Base-by-base conservation (phyloP, 208 protist genomes). In the Acanthamoeba castellanii region DNA sequence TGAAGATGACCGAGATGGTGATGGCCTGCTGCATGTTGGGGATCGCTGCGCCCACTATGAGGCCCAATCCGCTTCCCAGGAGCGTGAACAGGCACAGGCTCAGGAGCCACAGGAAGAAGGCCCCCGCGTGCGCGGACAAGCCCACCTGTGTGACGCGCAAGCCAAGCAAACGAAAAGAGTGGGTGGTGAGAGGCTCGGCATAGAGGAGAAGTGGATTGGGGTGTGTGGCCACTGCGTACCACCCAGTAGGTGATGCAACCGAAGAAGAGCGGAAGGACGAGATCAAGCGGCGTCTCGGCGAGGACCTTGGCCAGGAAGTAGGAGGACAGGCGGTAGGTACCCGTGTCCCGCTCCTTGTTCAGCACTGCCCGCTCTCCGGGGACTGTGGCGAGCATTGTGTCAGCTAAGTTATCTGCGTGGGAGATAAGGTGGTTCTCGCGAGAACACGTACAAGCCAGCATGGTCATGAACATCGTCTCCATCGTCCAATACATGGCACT, bases 261-360 rank as follows among this genome's bases (percentile, higher is more conserved):
- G 37, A 85, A 94, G 47, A 95, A 47, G 45, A 76, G 1, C 9
- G 89, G 78, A 7, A 94, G 68, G 11, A 92, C 32, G 8, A 95
- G 27, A 27, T 61, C 50, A 30, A 95, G 22, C 16, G 96, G 96
- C 0, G 93, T 37, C 61, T 96, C 95, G n/a, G 92, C 68, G 25
- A 96, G 0, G 30, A 91, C 45, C 76, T 96, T 96, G 74, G 89
- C 87, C 57, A 95, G 57, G 78, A 96, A 96, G 84, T 96, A 96
- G 16, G 96, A 55, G 0, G 88, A 96, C 0, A 94, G 27, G n/a
- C 78, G 76, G 84, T 96, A 96, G 27, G 27, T 92, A 25, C 92
- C 68, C 0, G 55, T 64, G 11, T 30, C 92, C 4, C 76, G 34
- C 47, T 96, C 96, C 76, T 96, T 96, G n/a, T 68, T 74, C 32